A percentile compares a stretch with the other conserved stretches of the same genome.
These are phyloP conservation scores for Gigaspora rosea DNA, from an alignment of 192 early-diverging fungal genomes.

Conservation along the genomic window DNA sequence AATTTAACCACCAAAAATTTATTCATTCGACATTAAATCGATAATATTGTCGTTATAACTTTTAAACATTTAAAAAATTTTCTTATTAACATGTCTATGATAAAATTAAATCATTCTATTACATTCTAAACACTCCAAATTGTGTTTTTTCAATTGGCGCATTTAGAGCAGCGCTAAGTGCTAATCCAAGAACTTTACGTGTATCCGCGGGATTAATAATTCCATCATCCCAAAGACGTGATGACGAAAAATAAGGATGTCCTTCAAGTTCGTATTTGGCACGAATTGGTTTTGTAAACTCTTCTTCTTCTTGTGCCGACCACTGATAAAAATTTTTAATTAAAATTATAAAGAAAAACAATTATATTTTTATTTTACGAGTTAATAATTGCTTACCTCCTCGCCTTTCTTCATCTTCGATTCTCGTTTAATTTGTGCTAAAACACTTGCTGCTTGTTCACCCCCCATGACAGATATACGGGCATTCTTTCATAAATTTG, in stretches of 20 bases:
- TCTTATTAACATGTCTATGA: too few relatives aligned
- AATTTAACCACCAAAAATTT: too few relatives aligned
- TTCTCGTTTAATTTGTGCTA: constrained; percentile 85
- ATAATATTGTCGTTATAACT: too few relatives aligned
- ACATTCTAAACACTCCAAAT: constrained; percentile 98
- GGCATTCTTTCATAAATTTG: constrained; percentile 48
- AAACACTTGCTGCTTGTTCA: constrained; percentile 90
- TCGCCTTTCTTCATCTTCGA: constrained; percentile 77
- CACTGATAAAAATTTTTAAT: constrained; percentile 48
- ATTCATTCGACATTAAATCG: too few relatives aligned
- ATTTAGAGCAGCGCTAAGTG: constrained; percentile 78
- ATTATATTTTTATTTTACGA: constrained; percentile 2
- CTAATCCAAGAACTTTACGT: constrained; percentile 83
- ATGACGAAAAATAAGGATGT: constrained; percentile 92
- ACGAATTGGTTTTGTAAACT: constrained; percentile 81
- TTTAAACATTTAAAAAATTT: too few relatives aligned
- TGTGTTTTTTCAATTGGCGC: constrained; percentile 68
- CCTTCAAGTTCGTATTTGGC: constrained; percentile 90
- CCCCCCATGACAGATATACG: constrained; percentile 98
- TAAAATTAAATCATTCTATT: constrained; percentile 29
- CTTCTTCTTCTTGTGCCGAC: constrained; percentile 73
- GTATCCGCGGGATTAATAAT: constrained; percentile 90
- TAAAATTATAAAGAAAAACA: neutral
- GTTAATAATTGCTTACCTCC: constrained; percentile 18
- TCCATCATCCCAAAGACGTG: constrained; percentile 93